These are phyloP conservation scores for Gossypium rotundifolium DNA, from an alignment of 345 rosid genomes.

Conservation along the genomic window DNA sequence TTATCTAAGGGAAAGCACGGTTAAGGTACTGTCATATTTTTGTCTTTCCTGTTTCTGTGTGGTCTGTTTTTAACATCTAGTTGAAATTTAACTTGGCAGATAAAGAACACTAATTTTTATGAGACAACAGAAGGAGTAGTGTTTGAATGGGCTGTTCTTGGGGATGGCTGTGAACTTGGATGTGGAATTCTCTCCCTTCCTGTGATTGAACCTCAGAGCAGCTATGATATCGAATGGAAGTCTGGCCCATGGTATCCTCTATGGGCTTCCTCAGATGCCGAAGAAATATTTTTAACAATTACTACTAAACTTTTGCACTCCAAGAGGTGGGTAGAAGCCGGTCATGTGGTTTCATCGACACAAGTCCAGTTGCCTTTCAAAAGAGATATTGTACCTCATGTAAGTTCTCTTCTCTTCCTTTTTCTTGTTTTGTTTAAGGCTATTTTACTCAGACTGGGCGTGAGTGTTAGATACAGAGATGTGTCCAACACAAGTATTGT, in stretches of 20 bases:
- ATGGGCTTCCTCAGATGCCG: slow-evolving; percentile 56
- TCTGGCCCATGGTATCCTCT: slow-evolving; percentile 80
- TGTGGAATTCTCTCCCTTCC: slow-evolving; percentile 66
- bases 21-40: slow-evolving; percentile 45
- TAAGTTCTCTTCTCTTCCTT: slow-evolving; percentile 22
- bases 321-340: slow-evolving; percentile 71
- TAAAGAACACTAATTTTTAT: slow-evolving; percentile 59
- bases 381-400: slow-evolving; percentile 56
- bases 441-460: background rate
- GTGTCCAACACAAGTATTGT: background rate
- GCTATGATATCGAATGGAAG: slow-evolving; percentile 54
- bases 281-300: slow-evolving; percentile 65
- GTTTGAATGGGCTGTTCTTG: slow-evolving; percentile 67
- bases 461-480: background rate
- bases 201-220: slow-evolving; percentile 59
- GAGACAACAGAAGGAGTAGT: slow-evolving; percentile 60
- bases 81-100: slow-evolving; percentile 44
- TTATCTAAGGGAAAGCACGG: slow-evolving; percentile 32
- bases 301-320: slow-evolving; percentile 49
- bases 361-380: slow-evolving; percentile 71
- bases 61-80: slow-evolving; percentile 12
- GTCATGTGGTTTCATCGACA: slow-evolving; percentile 70
- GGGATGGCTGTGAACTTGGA: slow-evolving; percentile 69
- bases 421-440: background rate
- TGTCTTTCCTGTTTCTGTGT: slow-evolving; percentile 8